phyloP scores from a whole-genome alignment of 1,284 basidiomycete genomes.

The Pseudozyma flocculosa region DNA sequence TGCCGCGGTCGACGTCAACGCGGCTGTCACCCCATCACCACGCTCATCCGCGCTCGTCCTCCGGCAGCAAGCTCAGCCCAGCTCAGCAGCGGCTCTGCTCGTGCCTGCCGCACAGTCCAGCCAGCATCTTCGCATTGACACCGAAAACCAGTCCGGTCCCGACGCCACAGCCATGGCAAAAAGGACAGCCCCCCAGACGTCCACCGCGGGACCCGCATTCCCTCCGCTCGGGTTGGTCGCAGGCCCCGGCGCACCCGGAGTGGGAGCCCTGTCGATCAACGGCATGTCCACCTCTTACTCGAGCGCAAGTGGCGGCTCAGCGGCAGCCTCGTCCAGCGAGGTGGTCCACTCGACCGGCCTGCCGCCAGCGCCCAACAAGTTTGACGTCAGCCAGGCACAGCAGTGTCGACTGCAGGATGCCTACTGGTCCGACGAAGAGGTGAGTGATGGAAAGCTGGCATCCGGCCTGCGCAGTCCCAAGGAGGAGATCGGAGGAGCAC shows the following conservation, averaged over 20 bases:
- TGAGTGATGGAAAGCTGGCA: slow-evolving; percentile 12
- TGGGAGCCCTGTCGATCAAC: slow-evolving; percentile 8
- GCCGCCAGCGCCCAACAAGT: slow-evolving; percentile 48
- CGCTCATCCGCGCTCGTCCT: too few relatives aligned
- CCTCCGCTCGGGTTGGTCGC: slow-evolving; percentile 42
- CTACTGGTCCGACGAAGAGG: slow-evolving; percentile 96
- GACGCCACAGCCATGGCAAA: slow-evolving; percentile 18
- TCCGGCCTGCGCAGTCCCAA: not conserved
- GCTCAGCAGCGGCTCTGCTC: too few relatives aligned
- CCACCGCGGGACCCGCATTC: slow-evolving; percentile 33
- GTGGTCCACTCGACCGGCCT: slow-evolving; percentile 20
- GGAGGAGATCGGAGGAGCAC: not conserved
- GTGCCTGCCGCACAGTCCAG: too few relatives aligned
- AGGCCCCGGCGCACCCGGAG: slow-evolving; percentile 29
- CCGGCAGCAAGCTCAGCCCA: too few relatives aligned
- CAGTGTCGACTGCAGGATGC: slow-evolving; percentile 81
- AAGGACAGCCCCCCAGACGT: slow-evolving; percentile 27
- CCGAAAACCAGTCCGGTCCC: too few relatives aligned
- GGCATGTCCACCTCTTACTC: slow-evolving; percentile 16
- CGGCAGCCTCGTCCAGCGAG: slow-evolving; percentile 4
- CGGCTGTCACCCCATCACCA: too few relatives aligned
- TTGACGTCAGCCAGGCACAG: slow-evolving; percentile 49
- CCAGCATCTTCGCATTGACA: too few relatives aligned
- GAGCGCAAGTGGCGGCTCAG: slow-evolving; percentile 10
- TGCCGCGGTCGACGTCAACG: too few relatives aligned